A percentile compares a stretch with the other conserved stretches of the same genome.
phyloP scores from a whole-genome alignment of 202 grass and related monocot genomes.

The Panicum hallii region DNA sequence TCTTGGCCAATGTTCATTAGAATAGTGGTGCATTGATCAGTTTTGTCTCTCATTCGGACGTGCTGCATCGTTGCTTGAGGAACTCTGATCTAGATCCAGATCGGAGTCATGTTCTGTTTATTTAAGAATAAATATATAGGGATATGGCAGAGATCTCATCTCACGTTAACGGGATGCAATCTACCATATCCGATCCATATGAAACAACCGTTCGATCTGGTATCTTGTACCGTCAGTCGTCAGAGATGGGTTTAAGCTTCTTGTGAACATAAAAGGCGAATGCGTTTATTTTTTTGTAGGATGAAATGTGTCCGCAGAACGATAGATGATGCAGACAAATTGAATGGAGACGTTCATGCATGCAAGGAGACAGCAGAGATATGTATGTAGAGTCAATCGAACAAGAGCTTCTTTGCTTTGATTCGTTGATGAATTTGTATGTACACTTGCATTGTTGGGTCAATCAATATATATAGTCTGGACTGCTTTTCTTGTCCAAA shows the following conservation, averaged over 20 bases:
- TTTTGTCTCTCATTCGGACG: slow-evolving; percentile 5
- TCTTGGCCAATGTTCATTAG: background rate
- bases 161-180: background rate
- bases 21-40: slow-evolving; percentile 22
- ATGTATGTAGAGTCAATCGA: background rate
- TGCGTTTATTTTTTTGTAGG: too few species aligned
- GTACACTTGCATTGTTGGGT: slow-evolving; percentile 18
- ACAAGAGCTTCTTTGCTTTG: background rate
- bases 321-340: too few species aligned
- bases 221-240: too few species aligned
- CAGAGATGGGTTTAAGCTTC: too few species aligned
- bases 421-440: slow-evolving; percentile 16
- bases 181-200: too few species aligned
- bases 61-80: background rate
- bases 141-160: background rate
- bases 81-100: slow-evolving; percentile 40
- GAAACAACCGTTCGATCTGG: too few species aligned
- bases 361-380: too few species aligned
- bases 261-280: too few species aligned
- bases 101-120: background rate
- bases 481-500: background rate
- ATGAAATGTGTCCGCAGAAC: too few species aligned
- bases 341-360: too few species aligned
- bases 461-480: background rate
- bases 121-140: background rate